Conservation (phyloP, 1,139 yeast genomes). For the Geotrichum macrosporum region DNA sequence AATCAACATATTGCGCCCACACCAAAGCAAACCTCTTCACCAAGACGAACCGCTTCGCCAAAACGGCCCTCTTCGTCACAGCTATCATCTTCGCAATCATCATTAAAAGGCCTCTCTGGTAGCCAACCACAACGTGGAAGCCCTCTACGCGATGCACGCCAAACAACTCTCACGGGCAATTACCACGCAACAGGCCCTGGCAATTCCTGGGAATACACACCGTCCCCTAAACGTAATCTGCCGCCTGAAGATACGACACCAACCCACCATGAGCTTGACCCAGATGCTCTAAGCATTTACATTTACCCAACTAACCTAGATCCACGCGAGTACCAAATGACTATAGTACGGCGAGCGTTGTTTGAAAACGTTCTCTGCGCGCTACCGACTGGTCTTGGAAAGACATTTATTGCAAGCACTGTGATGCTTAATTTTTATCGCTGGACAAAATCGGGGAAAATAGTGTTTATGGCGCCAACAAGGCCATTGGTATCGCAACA, state of each 20-base stretch:
- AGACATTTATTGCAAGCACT: conserved; percentile 91
- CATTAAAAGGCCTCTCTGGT: background rate
- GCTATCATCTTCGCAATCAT: background rate
- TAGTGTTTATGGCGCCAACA: conserved; percentile 95
- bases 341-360: conserved; percentile 69
- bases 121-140: background rate
- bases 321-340: conserved; percentile 80
- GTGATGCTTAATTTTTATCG: conserved; percentile 85
- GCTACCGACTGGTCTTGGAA: conserved; percentile 95
- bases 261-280: conserved; percentile 44
- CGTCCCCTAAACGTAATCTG: background rate
- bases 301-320: conserved; percentile 84
- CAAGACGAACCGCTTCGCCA: background rate
- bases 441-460: conserved; percentile 74
- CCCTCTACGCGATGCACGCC: conserved; percentile 3
- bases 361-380: conserved; percentile 78
- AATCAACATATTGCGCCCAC: too few species aligned
- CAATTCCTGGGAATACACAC: background rate
- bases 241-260: conserved; percentile 9
- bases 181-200: background rate
- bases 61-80: background rate
- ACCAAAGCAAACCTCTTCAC: too few species aligned
- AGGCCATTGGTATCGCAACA: conserved; percentile 97
- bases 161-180: conserved; percentile 11
- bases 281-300: conserved; percentile 47